Evolutionary conservation across 2,329 filamentous ascomycete species (phyloP).

Genomic region (Rutstroemia sp.): DNA sequence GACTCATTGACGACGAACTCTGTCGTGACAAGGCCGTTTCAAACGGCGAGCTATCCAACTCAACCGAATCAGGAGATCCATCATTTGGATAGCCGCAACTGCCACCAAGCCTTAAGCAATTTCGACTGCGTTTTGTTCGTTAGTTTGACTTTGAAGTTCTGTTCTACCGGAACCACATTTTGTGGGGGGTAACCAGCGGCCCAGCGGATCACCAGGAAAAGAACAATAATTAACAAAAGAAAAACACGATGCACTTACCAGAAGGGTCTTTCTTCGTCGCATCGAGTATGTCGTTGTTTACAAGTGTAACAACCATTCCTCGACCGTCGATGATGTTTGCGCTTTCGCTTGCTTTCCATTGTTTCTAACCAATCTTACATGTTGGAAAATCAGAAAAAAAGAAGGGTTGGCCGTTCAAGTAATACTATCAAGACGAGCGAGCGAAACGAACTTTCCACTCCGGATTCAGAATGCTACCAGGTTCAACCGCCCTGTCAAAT

Average conservation of each 20-base stretch:
- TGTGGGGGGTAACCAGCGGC: neutral
- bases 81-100: constrained; percentile 1
- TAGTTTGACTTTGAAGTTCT: neutral
- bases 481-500: neutral
- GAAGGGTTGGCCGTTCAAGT: neutral
- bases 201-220: neutral
- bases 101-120: constrained; percentile 2
- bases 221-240: no score
- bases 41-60: neutral
- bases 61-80: neutral
- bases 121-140: neutral
- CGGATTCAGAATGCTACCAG: neutral
- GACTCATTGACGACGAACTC: neutral
- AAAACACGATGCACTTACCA: neutral
- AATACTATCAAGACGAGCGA: neutral
- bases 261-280: constrained; percentile 1
- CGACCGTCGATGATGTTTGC: constrained; percentile 1
- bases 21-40: neutral
- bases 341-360: constrained; percentile 1
- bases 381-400: neutral
- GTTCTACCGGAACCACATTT: neutral
- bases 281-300: constrained; percentile 5
- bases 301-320: constrained; percentile 4
- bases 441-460: neutral
- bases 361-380: neutral